Evolutionary conservation across 495 filamentous ascomycete genomes (phyloP).

Genomic region (Aspergillus indologenus): DNA sequence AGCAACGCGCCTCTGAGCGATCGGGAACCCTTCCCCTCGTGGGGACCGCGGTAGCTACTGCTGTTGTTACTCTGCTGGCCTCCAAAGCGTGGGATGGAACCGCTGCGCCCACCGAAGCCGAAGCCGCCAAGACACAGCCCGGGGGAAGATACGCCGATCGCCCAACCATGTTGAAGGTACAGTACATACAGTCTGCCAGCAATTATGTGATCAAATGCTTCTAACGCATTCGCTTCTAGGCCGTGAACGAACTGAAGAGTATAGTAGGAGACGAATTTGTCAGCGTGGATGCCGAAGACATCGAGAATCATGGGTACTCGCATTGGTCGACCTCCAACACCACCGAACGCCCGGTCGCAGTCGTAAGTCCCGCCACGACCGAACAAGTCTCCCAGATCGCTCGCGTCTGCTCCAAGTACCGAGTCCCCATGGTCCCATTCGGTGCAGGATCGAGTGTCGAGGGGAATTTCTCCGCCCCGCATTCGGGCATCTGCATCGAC

Average conservation of each 20-base stretch:
- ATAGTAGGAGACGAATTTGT: conserved; percentile 63
- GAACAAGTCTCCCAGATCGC: conserved; percentile 69
- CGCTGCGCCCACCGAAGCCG: background rate
- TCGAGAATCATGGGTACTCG: conserved; percentile 71
- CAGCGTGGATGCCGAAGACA: conserved; percentile 71
- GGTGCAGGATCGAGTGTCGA: conserved; percentile 77
- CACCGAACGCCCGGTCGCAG: conserved; percentile 64
- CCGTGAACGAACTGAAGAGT: conserved; percentile 49
- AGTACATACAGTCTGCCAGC: background rate
- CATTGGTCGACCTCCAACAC: conserved; percentile 77
- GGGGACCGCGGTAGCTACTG: background rate
- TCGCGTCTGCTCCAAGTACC: conserved; percentile 69
- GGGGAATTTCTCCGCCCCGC: conserved; percentile 74
- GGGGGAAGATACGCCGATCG: conserved; percentile 9
- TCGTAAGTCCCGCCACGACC: conserved; percentile 68
- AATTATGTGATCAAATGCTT: background rate
- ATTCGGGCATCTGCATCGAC: conserved; percentile 76
- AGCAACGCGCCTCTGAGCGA: background rate
- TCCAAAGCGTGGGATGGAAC: background rate
- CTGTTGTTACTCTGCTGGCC: background rate
- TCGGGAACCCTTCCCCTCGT: background rate
- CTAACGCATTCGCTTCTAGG: conserved; percentile 6
- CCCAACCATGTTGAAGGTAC: conserved; percentile 14
- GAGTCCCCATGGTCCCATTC: conserved; percentile 67
- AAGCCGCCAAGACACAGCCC: background rate